Evolutionary conservation across 2,329 filamentous ascomycete species (phyloP).

Genomic region (Aspergillus sp.): DNA sequence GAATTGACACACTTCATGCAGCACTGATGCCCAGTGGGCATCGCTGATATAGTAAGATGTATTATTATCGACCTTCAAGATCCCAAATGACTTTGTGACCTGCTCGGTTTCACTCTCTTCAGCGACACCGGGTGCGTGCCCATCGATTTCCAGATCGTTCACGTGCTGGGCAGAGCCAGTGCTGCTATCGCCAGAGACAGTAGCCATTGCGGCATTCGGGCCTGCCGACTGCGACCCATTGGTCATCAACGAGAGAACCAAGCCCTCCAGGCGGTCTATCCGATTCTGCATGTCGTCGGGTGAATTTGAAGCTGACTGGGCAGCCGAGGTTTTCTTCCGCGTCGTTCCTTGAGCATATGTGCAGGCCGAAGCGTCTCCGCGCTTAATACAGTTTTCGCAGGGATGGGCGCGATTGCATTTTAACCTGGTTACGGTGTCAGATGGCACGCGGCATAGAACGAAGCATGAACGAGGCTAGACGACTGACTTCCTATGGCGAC

Average conservation of each 20-base stretch:
- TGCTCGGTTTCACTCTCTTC: slow-evolving; percentile 61
- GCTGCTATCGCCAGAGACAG: slow-evolving; percentile 38
- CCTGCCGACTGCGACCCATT: slow-evolving; percentile 60
- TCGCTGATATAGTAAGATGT: slow-evolving; percentile 76
- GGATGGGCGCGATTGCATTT: slow-evolving; percentile 90
- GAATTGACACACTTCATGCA: slow-evolving; percentile 51
- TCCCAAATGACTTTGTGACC: slow-evolving; percentile 64
- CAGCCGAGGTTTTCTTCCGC: slow-evolving; percentile 58
- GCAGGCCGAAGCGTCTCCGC: slow-evolving; percentile 70
- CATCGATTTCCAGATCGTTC: slow-evolving; percentile 37
- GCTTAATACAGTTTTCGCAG: slow-evolving; percentile 90
- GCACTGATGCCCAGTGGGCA: slow-evolving; percentile 71
- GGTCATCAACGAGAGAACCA: slow-evolving; percentile 91
- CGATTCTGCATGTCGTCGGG: slow-evolving; percentile 98
- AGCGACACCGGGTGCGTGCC: slow-evolving; percentile 50
- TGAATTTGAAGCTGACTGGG: slow-evolving; percentile 49
- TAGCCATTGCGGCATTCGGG: slow-evolving; percentile 50
- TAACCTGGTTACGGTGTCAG: slow-evolving; percentile 40
- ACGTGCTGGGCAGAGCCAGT: slow-evolving; percentile 29
- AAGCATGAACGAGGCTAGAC: slow-evolving; percentile 6
- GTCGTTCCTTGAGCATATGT: slow-evolving; percentile 63
- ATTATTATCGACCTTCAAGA: slow-evolving; percentile 70
- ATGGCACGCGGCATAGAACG: slow-evolving; percentile 3
- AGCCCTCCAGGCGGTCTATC: slow-evolving; percentile 85
- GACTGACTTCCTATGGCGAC: slow-evolving; percentile 77